Base-by-base conservation (phyloP, 345 rosid species). In the Eucalyptus fibrosa region DNA sequence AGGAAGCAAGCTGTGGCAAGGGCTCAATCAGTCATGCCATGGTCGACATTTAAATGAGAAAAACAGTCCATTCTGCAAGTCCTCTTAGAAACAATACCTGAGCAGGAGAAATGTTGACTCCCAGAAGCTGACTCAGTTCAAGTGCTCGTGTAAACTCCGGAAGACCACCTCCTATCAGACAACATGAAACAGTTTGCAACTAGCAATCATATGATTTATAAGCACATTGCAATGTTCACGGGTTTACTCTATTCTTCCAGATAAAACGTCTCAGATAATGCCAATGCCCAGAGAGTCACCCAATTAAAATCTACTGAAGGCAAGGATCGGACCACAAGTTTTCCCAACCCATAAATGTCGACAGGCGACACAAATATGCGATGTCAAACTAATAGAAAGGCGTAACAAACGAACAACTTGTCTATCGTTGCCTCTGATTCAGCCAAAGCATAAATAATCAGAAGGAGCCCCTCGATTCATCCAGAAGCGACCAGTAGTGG, bases 151-250 rank as follows among this genome's bases (percentile, higher is more conserved):
- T 90, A 21, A 94, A 93, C 93, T 96, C 99, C 50, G 92, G 96
- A 89, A 94, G 82, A 89, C 99, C 98, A 88, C 99, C 98, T 87
- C 99, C 99, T 97, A 87, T n/a, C 85, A 77, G 85, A 40, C 7
- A 40, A 21, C 30, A 77, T 11, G 47, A 40, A 40, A 40, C 47
- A 40, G 85, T 40, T 77, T 21, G 30, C 85, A 44, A 40, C 24
- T 77, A 77, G 47, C 47, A 77, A 21, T 77, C 83, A 77, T 6
- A 72, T 77, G 47, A 77, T 37, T 37, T 11, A 77, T 77, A 37
- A 21, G 47, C 83, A 11, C 28, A 21, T 77, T 40, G 83, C 83
- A 77, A 37, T 12, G 83, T 21, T 40, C 42, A 2, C 9, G 47
- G 16, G 47, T 19, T 77, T 40, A 40, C 47, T 40, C 47, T 37